Evolutionary conservation across 805 yeast genomes (phyloP).

Genomic region (Metschnikowia picachoensis): DNA sequence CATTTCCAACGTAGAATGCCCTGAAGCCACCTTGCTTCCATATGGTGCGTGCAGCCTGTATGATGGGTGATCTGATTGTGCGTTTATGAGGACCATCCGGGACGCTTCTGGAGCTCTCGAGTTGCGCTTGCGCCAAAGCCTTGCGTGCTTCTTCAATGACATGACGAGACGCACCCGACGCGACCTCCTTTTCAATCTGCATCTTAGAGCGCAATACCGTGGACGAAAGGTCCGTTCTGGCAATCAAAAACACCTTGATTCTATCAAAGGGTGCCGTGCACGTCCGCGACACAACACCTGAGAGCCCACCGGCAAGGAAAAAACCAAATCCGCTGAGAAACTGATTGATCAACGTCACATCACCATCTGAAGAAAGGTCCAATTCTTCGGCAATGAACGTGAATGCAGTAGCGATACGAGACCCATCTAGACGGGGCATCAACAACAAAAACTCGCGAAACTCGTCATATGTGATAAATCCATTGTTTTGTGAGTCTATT

Average conservation of each 20-base stretch:
- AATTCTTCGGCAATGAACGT: slow-evolving; percentile 72
- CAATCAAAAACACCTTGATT: slow-evolving; percentile 88
- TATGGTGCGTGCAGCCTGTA: slow-evolving; percentile 74
- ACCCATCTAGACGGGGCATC: slow-evolving; percentile 77
- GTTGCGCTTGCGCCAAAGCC: slow-evolving; percentile 26
- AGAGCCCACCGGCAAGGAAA: slow-evolving; percentile 90
- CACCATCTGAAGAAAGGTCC: slow-evolving; percentile 88
- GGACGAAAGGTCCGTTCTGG: slow-evolving; percentile 77
- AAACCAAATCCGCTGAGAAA: slow-evolving; percentile 81
- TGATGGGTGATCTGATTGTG: slow-evolving; percentile 65
- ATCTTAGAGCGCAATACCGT: slow-evolving; percentile 59
- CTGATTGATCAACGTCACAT: slow-evolving; percentile 78
- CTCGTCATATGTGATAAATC: slow-evolving; percentile 76
- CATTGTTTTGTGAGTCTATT: slow-evolving; percentile 54
- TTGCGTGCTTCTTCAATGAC: slow-evolving; percentile 33
- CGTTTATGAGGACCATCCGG: slow-evolving; percentile 40
- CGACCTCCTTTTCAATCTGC: slow-evolving; percentile 35
- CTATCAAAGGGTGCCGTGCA: slow-evolving; percentile 97
- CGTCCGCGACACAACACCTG: slow-evolving; percentile 94
- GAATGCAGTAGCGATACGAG: slow-evolving; percentile 77
- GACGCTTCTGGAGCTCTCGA: slow-evolving; percentile 27
- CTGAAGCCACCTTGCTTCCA: slow-evolving; percentile 86
- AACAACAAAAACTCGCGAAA: slow-evolving; percentile 79
- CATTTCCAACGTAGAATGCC: slow-evolving; percentile 93
- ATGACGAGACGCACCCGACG: slow-evolving; percentile 32